Conservation (phyloP, 1,139 yeast species). For the Debaryomyces sp. region DNA sequence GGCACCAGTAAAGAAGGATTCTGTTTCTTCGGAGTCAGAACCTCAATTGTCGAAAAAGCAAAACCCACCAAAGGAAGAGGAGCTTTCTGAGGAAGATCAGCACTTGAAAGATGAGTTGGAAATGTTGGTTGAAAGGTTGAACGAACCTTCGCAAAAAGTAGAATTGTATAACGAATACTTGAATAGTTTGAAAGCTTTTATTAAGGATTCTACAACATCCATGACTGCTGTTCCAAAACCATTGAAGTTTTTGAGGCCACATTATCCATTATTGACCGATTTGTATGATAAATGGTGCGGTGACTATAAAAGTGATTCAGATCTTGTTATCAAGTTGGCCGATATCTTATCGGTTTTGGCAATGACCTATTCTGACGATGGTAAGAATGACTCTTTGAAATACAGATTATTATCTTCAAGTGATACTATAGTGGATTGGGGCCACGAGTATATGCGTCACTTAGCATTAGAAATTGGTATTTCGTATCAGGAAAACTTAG, state of each 20-base stretch:
- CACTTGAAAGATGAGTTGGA: slow-evolving; percentile 88
- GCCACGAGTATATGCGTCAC: slow-evolving; percentile 97
- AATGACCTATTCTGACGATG: slow-evolving; percentile 91
- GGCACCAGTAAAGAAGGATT: slow-evolving; percentile 14
- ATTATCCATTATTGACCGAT: slow-evolving; percentile 65
- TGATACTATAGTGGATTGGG: slow-evolving; percentile 83
- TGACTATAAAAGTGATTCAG: slow-evolving; percentile 31
- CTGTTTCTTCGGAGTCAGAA: slow-evolving; percentile 15
- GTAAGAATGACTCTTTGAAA: slow-evolving; percentile 76
- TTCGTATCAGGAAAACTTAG: slow-evolving; percentile 70
- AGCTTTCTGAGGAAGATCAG: slow-evolving; percentile 91
- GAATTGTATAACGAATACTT: slow-evolving; percentile 62
- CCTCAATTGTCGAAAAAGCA: slow-evolving; percentile 25
- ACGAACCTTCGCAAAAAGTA: slow-evolving; percentile 42
- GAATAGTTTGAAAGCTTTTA: slow-evolving; percentile 69
- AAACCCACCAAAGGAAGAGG: slow-evolving; percentile 60
- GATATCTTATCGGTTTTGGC: slow-evolving; percentile 92
- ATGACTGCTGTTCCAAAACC: slow-evolving; percentile 99
- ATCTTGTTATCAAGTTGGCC: slow-evolving; percentile 47
- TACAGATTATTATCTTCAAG: slow-evolving; percentile 69
- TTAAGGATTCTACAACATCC: slow-evolving; percentile 92
- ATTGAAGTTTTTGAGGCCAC: slow-evolving; percentile 89
- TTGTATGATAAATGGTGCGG: slow-evolving; percentile 70
- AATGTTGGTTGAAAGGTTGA: slow-evolving; percentile 77
- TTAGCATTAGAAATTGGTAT: slow-evolving; percentile 94